A percentile compares a stretch with the other conserved stretches of the same genome.
These are phyloP conservation scores for Penicillium hordei DNA, from an alignment of 2,329 filamentous ascomycete genomes.

Conservation along the genomic window DNA sequence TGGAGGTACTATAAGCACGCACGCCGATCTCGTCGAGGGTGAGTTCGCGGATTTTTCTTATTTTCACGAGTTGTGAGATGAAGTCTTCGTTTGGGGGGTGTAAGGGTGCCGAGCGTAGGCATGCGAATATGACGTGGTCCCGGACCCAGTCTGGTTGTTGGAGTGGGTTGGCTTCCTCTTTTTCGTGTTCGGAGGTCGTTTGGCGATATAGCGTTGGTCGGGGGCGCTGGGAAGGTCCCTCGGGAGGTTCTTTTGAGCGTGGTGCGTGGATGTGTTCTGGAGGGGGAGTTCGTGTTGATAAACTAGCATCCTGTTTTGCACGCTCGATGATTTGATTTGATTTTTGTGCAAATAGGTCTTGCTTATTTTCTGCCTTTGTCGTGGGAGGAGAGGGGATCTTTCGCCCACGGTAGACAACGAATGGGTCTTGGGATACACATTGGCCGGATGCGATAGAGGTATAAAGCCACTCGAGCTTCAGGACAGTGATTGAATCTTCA, in stretches of 20 bases:
- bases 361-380: background rate
- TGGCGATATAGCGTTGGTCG: conserved; percentile 59
- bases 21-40: conserved; percentile 75
- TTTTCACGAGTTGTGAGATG: conserved; percentile 69
- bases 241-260: conserved; percentile 25
- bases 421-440: conserved; percentile 50
- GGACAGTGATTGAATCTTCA: conserved; percentile 47
- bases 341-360: background rate
- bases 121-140: conserved; percentile 69
- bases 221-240: conserved; percentile 23
- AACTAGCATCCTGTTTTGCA: conserved; percentile 51
- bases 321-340: conserved; percentile 51
- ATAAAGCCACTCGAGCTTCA: conserved; percentile 57
- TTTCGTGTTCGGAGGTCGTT: conserved; percentile 79
- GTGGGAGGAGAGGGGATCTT: conserved; percentile 35
- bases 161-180: conserved; percentile 63
- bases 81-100: conserved; percentile 73
- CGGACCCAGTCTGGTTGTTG: conserved; percentile 68
- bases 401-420: conserved; percentile 53
- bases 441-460: conserved; percentile 46
- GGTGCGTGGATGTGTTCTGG: conserved; percentile 18
- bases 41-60: conserved; percentile 69
- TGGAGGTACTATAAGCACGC: conserved; percentile 82
- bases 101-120: conserved; percentile 71
- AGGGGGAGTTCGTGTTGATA: conserved; percentile 8